Conservation (phyloP, 805 yeast species). For the Metschnikowia kunwiensis region DNA sequence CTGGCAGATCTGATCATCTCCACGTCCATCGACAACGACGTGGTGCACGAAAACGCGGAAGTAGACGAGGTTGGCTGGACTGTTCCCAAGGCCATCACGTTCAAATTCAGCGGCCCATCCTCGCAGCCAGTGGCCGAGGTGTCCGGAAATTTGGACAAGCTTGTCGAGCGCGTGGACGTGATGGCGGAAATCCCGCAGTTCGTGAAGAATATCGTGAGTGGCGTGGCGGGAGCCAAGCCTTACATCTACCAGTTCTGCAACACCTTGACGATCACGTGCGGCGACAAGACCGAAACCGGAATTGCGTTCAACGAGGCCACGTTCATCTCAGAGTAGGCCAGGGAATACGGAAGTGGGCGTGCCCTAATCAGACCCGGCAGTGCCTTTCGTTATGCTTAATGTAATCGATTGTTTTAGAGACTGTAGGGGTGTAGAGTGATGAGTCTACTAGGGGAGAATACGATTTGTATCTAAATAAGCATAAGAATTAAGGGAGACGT, state of each 20-base stretch:
- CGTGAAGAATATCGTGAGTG: slow-evolving; percentile 88
- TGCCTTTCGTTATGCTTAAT: too few relatives aligned
- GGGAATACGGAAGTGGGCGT: too few relatives aligned
- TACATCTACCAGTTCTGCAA: slow-evolving; percentile 89
- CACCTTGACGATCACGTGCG: slow-evolving; percentile 48
- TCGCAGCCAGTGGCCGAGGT: slow-evolving; percentile 45
- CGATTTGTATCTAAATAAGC: too few relatives aligned
- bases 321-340: slow-evolving; percentile 51
- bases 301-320: slow-evolving; percentile 76
- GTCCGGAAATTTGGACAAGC: slow-evolving; percentile 54
- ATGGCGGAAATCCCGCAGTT: slow-evolving; percentile 96
- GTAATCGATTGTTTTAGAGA: too few relatives aligned
- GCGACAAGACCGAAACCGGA: slow-evolving; percentile 53
- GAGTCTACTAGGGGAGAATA: too few relatives aligned
- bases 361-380: too few relatives aligned
- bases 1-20: slow-evolving; percentile 58
- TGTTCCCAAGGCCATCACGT: slow-evolving; percentile 66
- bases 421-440: too few relatives aligned
- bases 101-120: slow-evolving; percentile 45
- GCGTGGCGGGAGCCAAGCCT: slow-evolving; percentile 96
- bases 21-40: slow-evolving; percentile 64
- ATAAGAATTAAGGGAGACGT: too few relatives aligned
- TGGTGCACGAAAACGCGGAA: slow-evolving; percentile 48
- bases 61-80: slow-evolving; percentile 90
- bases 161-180: slow-evolving; percentile 92